These are phyloP conservation scores for Coprinopsis strossmayeri DNA, from an alignment of 768 basidiomycete species.

Conservation along the genomic window DNA sequence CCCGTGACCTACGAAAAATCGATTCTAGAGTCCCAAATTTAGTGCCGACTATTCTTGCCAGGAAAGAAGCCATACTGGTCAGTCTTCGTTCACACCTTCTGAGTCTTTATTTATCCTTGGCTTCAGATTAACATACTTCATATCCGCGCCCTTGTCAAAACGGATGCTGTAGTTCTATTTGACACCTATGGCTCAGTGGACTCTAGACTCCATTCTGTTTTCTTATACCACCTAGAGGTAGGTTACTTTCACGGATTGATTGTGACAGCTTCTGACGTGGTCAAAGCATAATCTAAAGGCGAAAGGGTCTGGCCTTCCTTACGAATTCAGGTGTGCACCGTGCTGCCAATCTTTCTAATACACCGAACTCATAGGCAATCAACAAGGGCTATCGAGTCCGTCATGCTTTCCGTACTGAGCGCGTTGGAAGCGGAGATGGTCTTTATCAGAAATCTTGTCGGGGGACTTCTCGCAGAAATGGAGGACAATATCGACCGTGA, in stretches of 20 bases:
- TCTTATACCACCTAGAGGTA: slow-evolving; percentile 84
- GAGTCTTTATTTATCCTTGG: slow-evolving; percentile 12
- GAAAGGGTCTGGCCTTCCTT: slow-evolving; percentile 64
- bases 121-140: slow-evolving; percentile 86
- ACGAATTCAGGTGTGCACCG: slow-evolving; percentile 72
- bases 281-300: slow-evolving; percentile 75
- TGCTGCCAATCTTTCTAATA: background rate
- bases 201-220: slow-evolving; percentile 79
- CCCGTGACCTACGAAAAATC: slow-evolving; percentile 94
- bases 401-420: slow-evolving; percentile 84
- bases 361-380: slow-evolving; percentile 12
- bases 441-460: slow-evolving; percentile 86
- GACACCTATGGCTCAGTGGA: slow-evolving; percentile 87
- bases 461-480: slow-evolving; percentile 83
- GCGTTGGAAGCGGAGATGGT: slow-evolving; percentile 96
- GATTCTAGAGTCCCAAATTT: slow-evolving; percentile 92
- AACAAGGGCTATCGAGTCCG: slow-evolving; percentile 85
- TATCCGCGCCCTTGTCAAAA: slow-evolving; percentile 91
- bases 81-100: slow-evolving; percentile 19
- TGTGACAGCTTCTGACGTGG: slow-evolving; percentile 3
- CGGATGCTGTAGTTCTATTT: slow-evolving; percentile 86
- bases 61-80: slow-evolving; percentile 84
- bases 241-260: slow-evolving; percentile 10
- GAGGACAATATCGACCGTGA: slow-evolving; percentile 96
- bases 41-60: slow-evolving; percentile 87